Percentiles rank a stretch among this genome's conserved stretches.
Conservation (phyloP, 2,329 filamentous ascomycete genomes). For the Colletotrichum navitas region DNA sequence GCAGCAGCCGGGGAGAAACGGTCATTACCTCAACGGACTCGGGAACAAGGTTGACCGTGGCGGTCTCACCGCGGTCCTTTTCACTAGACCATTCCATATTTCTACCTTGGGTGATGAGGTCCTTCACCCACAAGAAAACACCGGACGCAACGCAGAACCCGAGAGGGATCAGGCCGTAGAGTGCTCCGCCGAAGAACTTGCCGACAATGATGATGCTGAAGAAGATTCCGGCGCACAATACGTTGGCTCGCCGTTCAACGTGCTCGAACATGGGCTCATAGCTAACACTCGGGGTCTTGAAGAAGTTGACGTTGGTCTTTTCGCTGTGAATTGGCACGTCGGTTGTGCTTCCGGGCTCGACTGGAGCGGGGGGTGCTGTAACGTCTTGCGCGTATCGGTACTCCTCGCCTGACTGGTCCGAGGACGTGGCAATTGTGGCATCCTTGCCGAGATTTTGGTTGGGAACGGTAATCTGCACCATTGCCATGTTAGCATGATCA, state of each 20-base stretch:
- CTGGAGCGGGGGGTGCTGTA: constrained; percentile 89
- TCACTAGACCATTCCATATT: constrained; percentile 92
- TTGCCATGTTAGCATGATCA: background rate
- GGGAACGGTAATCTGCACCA: constrained; percentile 78
- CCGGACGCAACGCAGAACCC: constrained; percentile 79
- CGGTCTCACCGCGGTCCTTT: constrained; percentile 84
- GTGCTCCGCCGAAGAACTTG: constrained; percentile 80
- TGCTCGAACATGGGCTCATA: constrained; percentile 88
- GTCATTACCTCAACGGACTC: constrained; percentile 78
- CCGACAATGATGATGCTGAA: constrained; percentile 81
- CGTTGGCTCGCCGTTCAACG: constrained; percentile 80
- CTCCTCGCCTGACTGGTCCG: constrained; percentile 79
- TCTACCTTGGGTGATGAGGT: constrained; percentile 83
- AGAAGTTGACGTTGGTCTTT: constrained; percentile 96
- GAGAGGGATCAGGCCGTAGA: constrained; percentile 82
- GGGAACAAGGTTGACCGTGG: constrained; percentile 88
- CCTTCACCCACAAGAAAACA: constrained; percentile 91
- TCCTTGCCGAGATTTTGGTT: constrained; percentile 88
- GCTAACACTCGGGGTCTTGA: constrained; percentile 90
- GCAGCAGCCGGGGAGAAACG: background rate
- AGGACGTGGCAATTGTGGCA: constrained; percentile 78
- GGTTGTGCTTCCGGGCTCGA: constrained; percentile 84
- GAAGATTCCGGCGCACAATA: constrained; percentile 78
- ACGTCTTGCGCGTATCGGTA: constrained; percentile 90
- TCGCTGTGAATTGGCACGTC: constrained; percentile 97